Conservation (phyloP, 768 basidiomycete species). For the Leccinum variicolor region DNA sequence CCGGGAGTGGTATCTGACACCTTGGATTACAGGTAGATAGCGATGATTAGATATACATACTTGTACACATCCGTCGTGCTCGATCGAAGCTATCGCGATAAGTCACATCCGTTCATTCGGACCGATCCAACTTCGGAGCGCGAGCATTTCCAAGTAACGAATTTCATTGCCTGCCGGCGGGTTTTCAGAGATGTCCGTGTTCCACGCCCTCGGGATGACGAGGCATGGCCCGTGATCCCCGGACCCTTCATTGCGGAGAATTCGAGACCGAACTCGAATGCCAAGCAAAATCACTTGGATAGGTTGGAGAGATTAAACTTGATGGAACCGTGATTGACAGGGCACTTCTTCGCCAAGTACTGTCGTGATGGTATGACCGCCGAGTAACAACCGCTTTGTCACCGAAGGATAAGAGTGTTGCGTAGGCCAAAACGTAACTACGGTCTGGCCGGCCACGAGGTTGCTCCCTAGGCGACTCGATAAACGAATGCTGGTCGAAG, state of each 20-base stretch:
- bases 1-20: not conserved
- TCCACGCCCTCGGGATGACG: not conserved
- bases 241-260: not conserved
- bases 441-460: not conserved
- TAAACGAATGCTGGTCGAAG: not conserved
- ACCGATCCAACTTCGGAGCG: not conserved
- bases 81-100: not conserved
- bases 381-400: not conserved
- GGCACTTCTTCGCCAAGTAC: not conserved
- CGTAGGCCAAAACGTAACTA: not conserved
- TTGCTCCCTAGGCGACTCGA: not conserved
- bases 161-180: not conserved
- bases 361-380: not conserved
- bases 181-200: not conserved
- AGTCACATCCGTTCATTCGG: not conserved
- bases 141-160: not conserved
- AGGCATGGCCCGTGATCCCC: not conserved
- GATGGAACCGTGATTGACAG: not conserved
- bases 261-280: not conserved
- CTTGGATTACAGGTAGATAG: conserved; percentile 24
- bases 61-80: not conserved
- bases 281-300: not conserved
- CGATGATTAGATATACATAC: conserved; percentile 19
- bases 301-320: not conserved
- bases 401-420: not conserved